phyloP scores from a whole-genome alignment of 2,329 filamentous ascomycete genomes.

The Aspergillus jensenii region DNA sequence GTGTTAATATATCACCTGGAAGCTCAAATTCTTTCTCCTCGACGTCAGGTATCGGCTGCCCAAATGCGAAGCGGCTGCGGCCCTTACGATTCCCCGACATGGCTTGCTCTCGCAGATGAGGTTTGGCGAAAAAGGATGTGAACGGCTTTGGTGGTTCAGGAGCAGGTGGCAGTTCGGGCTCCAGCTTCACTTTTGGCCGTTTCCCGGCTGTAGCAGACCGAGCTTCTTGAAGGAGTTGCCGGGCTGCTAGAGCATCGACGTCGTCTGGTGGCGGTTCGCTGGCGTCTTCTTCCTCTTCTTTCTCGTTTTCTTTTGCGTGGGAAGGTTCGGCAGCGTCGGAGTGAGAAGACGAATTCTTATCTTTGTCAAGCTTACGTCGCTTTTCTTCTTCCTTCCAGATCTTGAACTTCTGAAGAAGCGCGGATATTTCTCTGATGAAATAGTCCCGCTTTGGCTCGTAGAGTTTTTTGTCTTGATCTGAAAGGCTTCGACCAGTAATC shows the following conservation, averaged over 20 bases:
- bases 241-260: slow-evolving; percentile 68
- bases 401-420: slow-evolving; percentile 82
- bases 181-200: slow-evolving; percentile 22
- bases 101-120: slow-evolving; percentile 75
- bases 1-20: slow-evolving; percentile 59
- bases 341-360: slow-evolving; percentile 52
- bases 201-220: slow-evolving; percentile 53
- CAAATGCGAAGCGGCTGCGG: slow-evolving; percentile 75
- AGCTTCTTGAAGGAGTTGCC: slow-evolving; percentile 74
- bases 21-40: slow-evolving; percentile 71
- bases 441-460: slow-evolving; percentile 83
- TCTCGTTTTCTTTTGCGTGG: slow-evolving; percentile 46
- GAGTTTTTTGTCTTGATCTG: slow-evolving; percentile 79
- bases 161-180: slow-evolving; percentile 19
- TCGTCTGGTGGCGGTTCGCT: slow-evolving; percentile 64
- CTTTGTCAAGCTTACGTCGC: slow-evolving; percentile 72
- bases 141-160: slow-evolving; percentile 59
- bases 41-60: slow-evolving; percentile 73
- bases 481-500: slow-evolving; percentile 76
- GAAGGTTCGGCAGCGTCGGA: slow-evolving; percentile 17
- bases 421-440: slow-evolving; percentile 79
- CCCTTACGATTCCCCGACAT: slow-evolving; percentile 70
- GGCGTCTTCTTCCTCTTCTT: slow-evolving; percentile 38
- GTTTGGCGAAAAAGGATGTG: slow-evolving; percentile 82
- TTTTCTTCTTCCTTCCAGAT: slow-evolving; percentile 90